Conservation (phyloP, 345 rosid species). For the thale cress (Arabidopsis thaliana) region TAIR10.1 NC_003075.7:18011501-18012000, state of each 20-base stretch:
- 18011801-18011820: constrained; percentile 58
- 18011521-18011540: neutral
- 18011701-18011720: neutral
- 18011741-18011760: constrained; percentile 71
- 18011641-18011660: constrained; percentile 89
- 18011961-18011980: neutral
- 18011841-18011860: constrained; percentile 10
- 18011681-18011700: constrained; percentile 21
- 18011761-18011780: constrained; percentile 88
- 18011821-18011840: neutral
- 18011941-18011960: neutral
- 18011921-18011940: constrained; percentile 1
- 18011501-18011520: constrained; percentile 62
- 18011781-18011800: constrained; percentile 94
- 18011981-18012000: constrained; percentile 4
- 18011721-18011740: constrained; percentile 1
- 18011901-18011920: constrained; percentile 4
- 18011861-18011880: constrained; percentile 20
- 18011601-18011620: constrained; percentile 22
- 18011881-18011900: constrained; percentile 13
- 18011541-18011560: constrained; percentile 11
- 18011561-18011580: constrained; percentile 6
- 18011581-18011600: neutral
- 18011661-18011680: constrained; percentile 99
- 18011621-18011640: constrained; percentile 97